phyloP scores from a whole-genome alignment of 441 rosid species.

The Bocquillonia castaneifolia region DNA sequence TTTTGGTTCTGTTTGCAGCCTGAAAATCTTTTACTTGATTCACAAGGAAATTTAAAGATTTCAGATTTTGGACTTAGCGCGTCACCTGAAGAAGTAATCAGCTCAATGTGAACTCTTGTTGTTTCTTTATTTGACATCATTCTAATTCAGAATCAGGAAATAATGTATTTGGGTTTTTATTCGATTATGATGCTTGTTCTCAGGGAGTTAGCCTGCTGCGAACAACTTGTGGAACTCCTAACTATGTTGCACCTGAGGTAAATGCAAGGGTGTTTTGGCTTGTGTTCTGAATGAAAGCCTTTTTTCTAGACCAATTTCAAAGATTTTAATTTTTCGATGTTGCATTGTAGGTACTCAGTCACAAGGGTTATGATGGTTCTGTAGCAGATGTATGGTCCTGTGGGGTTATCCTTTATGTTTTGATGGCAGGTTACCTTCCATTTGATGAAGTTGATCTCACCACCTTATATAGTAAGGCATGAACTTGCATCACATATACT shows the following conservation, averaged over 20 bases:
- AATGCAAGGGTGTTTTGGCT: background rate
- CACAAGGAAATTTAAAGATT: conserved; percentile 80
- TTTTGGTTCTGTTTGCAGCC: conserved; percentile 50
- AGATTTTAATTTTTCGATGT: conserved; percentile 17
- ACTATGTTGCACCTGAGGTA: conserved; percentile 99
- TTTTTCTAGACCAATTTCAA: conserved; percentile 3
- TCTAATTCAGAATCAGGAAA: conserved; percentile 15
- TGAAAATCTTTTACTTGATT: conserved; percentile 89
- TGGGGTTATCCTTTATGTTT: conserved; percentile 84
- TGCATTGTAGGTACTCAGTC: conserved; percentile 71
- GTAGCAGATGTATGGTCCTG: conserved; percentile 97
- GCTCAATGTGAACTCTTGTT: conserved; percentile 6
- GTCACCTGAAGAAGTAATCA: conserved; percentile 66
- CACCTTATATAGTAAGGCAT: conserved; percentile 89
- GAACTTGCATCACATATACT: conserved; percentile 25
- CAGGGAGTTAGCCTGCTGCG: conserved; percentile 80
- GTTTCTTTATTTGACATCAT: background rate
- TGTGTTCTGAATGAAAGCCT: background rate
- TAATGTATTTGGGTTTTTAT: conserved; percentile 9
- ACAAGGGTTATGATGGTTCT: conserved; percentile 93
- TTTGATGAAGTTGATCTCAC: conserved; percentile 97
- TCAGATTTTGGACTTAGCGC: conserved; percentile 98
- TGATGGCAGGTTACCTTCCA: conserved; percentile 93
- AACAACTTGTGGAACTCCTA: conserved; percentile 96
- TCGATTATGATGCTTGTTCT: conserved; percentile 25